phyloP scores from a whole-genome alignment of 129 eudicot genomes.

The Cynara cardunculus region DNA sequence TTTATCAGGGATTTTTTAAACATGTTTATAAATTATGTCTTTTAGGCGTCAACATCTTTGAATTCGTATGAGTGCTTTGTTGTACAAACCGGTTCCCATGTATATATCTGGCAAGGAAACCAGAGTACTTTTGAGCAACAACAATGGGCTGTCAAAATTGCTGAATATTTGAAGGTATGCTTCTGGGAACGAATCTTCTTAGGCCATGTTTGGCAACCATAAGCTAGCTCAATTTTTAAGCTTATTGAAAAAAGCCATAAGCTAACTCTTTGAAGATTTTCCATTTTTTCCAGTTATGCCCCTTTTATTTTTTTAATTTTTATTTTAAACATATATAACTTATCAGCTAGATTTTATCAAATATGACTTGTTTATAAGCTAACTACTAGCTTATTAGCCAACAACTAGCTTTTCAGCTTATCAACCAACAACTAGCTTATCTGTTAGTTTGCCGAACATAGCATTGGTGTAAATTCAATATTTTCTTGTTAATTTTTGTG shows the following conservation, averaged over 20 bases:
- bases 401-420: background rate
- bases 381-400: background rate
- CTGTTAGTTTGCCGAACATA: background rate
- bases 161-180: conserved; percentile 81
- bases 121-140: conserved; percentile 87
- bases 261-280: background rate
- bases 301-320: background rate
- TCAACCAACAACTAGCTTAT: background rate
- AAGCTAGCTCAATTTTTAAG: background rate
- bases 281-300: background rate
- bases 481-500: background rate
- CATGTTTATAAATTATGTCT: conserved; percentile 7
- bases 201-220: background rate
- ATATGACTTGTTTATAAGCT: background rate
- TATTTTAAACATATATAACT: background rate
- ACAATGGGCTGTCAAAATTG: conserved; percentile 70
- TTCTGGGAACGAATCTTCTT: background rate
- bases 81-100: conserved; percentile 77
- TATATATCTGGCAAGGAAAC: conserved; percentile 88
- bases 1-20: background rate
- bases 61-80: conserved; percentile 75
- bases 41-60: conserved; percentile 71
- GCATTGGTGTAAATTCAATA: background rate
- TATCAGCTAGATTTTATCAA: background rate
- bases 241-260: background rate